Base-by-base conservation (phyloP, 441 rosid species). In the Lepidium campestre region DNA sequence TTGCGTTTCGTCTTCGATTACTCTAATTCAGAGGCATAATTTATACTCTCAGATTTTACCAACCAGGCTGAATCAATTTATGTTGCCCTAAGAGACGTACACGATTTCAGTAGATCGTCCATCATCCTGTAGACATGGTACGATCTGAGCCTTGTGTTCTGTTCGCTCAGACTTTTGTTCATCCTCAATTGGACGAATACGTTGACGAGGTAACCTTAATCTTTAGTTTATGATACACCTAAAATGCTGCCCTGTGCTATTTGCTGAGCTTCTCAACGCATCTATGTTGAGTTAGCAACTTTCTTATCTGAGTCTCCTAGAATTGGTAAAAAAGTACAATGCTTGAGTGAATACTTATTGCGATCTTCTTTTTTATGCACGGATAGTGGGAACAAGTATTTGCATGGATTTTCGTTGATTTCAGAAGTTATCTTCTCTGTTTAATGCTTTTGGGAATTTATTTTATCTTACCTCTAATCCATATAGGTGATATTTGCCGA, bases 101-200 rank as follows among this genome's bases (percentile, higher is more conserved):
- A 29, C 36, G 17, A 49, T 20, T 7, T 23, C 27, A 44, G 22
- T 41, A 65, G 39, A 57, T 53, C 6, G 22, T 22, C 39, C 14
- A 22, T 42, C 45, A 31, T 72, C 31, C 19, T 49, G 56, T 42
- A 65, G 71, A 35, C 49, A 90, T 89, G 97, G 97, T 93, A 46
- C 88, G 96, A 62, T 90, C 99, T 19, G 97, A 91, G 68, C 94
- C 99, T 17, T 89, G 89, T 80, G 91, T 94, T 74, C 77, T 91
- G 72, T 94, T 91, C 75, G 78, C 97, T 35, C 99, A 89, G 83
- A 89, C 91, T 61, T 94, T 94, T 75, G 91, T 83, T 70, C 98
- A 93, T 72, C 86, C 97, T 34, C 96, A 91, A 40, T 83, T 94
- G 75, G 98, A 94, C 67, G 98, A 94, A 77, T 91, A 91, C 72